Evolutionary conservation across 495 filamentous ascomycete species (phyloP), one percentile per base, ranked within the genome.

Genomic region (Lepidopterella palustris): DNA sequence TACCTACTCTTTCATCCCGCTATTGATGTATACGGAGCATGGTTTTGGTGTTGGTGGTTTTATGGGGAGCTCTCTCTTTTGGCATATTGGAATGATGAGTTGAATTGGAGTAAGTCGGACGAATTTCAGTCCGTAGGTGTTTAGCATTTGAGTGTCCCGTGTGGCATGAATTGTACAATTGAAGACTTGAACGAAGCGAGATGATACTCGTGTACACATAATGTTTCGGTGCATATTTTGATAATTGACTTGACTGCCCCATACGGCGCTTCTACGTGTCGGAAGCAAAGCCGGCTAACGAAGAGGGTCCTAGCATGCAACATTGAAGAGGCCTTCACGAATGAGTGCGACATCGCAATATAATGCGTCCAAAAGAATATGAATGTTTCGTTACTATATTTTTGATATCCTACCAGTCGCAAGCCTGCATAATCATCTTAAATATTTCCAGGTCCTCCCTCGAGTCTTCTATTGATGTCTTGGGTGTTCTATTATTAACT

Each of bases 401-500:
- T 6, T 35, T 35, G 31, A 6, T 35, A 6, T 35, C 6, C 31
- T 35, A 35, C 31, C 31, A 35, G 6, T 35, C 31, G 31, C 31
- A 6, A 6, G 31, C 31, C 15, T 35, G 31, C 31, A 35, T 35
- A 35, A 77, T 66, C 63, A 74, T 71, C 40, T 64, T 67, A 55
- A 73, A 77, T 1, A 81, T 56, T 58, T 70, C 57, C 49, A 82
- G 59, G 71, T 85, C 82, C 61, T 76, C 65, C 49, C 72, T 24
- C 1, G 79, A 77, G 74, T 84, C 80, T 26, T 69, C 60, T 2
- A 72, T 69, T 3, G 72, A 79, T 3, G 82, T 84, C 68, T 82
- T 83, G 13, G 73, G 72, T 51, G 58, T 9, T 58, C 65, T 71
- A 0, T 71, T 75, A 15, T 75, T 66, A 5, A 68, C 62, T 4